Evolutionary conservation across 1,284 basidiomycete genomes (phyloP), one percentile per base, ranked within the genome.

Genomic region (Austroboletus olivaceoglutinosus): DNA sequence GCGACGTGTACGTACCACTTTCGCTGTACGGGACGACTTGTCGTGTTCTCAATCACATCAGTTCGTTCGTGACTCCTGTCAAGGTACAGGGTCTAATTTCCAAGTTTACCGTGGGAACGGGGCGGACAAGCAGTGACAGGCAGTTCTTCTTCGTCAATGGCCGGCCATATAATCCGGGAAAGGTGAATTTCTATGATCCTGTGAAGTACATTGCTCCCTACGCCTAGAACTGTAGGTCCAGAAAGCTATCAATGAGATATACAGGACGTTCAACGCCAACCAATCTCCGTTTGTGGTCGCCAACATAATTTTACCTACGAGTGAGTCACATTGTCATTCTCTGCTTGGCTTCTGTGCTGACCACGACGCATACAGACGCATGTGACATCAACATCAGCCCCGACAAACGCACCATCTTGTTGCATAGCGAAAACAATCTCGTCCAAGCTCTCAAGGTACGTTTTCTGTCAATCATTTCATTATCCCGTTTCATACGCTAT

Each of bases 351-450:
- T 41, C 36, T 15, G 33, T 16, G 13, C 36, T 62, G 42, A 55
- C 37, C 13, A 21, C 23, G 18, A 42, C n/a, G 19, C 31, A 21
- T 42, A 15, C 42, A 93, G 92, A 89, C 54, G 78, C 85, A 1
- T 93, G 90, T 61, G 97, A 99, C 64, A 86, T 99, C 65, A 99
- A 99, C 61, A 91, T 99, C 54, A 93, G 87, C 58, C 96, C 97
- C 0, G 97, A 99, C 72, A 99, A 99, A 67, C 81, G 97, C 6
- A 97, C 93, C 0, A 89, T 99, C 33, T 86, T 98, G 48, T 68
- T 99, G 11, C 94, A 98, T 63, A 87, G 87, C 65, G 97, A 99
- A 67, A 77, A 77, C 5, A 89, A 89, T 52, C 71, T 99, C 7
- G 77, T 98, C 2, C 76, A 85, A 21, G 82, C 85, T 0, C 75